Evolutionary conservation across 768 basidiomycete species (phyloP), one percentile per base, ranked within the genome.

Genomic region (Austroboletus eburneus): DNA sequence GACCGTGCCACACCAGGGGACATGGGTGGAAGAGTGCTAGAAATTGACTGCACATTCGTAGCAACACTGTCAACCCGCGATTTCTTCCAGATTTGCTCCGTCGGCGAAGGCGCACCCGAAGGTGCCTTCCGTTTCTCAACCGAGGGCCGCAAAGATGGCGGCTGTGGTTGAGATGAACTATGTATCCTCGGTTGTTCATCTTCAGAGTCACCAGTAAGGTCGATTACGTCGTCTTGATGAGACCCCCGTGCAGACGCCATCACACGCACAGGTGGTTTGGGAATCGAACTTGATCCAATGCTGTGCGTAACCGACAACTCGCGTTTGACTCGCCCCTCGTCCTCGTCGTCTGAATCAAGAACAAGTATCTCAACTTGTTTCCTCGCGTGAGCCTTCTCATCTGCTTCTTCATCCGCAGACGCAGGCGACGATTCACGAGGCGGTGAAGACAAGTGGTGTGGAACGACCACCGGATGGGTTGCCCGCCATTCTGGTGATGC

Each of bases 191-290:
- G 63, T 27, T 74, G 78, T 41, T 92, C 91, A 12, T 87, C 86
- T 46, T 89, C 86, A 20, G 81, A 80, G 57, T 90, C 87, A 50
- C 83, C 69, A 3, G 92, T 93, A 48, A 95, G 69, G 62, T 95
- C 92, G 52, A 94, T 93, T 36, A 94, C 82, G 53, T 79, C 75
- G 12, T 70, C 67, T 20, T 57, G 59, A 51, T 64, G 64, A 42
- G 66, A 65, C 48, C 65, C 67, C 43, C 66, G 67, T 20, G 36
- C 29, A 17, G 32, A 41, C 10, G 34, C 39, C 23, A 55, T 56
- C 9, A 61, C 40, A 44, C 51, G 48, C 13, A 46, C 38, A 38
- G 42, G 55, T 23, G 54, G 12, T 54, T 69, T 64, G 57, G 57
- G 59, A 48, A 63, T 56, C 17, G 56, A 60, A 42, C 54, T 66